phyloP scores from a whole-genome alignment of 768 basidiomycete genomes.

The Boletus speciosus region DNA sequence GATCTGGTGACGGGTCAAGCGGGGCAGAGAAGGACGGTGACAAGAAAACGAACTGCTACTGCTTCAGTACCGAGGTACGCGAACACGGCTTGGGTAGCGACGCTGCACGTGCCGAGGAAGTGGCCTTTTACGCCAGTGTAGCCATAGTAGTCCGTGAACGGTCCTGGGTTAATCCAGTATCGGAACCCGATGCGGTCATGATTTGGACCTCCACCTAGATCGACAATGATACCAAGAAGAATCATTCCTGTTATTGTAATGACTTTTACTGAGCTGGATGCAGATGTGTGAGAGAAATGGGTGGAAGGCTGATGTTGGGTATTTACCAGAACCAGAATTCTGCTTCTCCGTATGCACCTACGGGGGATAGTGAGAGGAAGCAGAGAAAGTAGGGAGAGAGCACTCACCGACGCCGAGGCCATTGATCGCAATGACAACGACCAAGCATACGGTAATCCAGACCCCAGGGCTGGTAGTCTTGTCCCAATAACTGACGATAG shows the following conservation, averaged over 20 bases:
- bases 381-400: too few species aligned
- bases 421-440: constrained; percentile 49
- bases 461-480: constrained; percentile 38
- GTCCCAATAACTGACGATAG: constrained; percentile 50
- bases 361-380: background rate
- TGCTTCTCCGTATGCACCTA: constrained; percentile 43
- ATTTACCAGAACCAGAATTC: constrained; percentile 48
- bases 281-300: background rate
- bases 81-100: constrained; percentile 58
- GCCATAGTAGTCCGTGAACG: constrained; percentile 44
- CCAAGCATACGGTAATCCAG: constrained; percentile 52
- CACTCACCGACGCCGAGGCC: constrained; percentile 37
- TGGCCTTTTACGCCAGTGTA: constrained; percentile 44
- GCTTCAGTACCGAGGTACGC: constrained; percentile 57
- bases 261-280: constrained; percentile 48
- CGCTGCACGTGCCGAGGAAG: constrained; percentile 51
- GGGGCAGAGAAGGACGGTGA: background rate
- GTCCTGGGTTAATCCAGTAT: constrained; percentile 53
- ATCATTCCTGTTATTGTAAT: constrained; percentile 43
- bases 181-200: constrained; percentile 49
- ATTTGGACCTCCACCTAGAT: constrained; percentile 55
- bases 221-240: constrained; percentile 44
- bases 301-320: background rate
- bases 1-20: constrained; percentile 23
- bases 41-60: constrained; percentile 34